Percentiles rank a stretch among this genome's conserved stretches.
Evolutionary conservation across 352 stramenopile species (phyloP).

Genomic region (Pythium aquatile): DNA sequence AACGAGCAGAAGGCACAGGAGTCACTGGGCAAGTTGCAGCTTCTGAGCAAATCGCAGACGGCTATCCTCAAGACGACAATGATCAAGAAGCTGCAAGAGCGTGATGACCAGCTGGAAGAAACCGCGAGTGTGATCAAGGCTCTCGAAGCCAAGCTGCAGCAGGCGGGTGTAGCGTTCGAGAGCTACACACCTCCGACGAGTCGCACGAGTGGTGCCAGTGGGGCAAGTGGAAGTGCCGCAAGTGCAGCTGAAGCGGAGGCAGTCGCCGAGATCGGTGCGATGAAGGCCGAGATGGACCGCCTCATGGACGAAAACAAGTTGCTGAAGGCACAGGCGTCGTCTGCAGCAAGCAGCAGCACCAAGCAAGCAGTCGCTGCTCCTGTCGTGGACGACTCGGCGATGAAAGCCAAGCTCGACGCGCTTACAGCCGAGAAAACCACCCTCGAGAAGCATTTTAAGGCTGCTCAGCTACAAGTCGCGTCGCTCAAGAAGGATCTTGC

Average conservation of each 20-base stretch:
- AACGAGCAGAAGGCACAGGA: conserved; percentile 75
- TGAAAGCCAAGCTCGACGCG: conserved; percentile 21
- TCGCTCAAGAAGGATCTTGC: conserved; percentile 33
- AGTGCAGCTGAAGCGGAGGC: conserved; percentile 39
- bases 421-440: conserved; percentile 56
- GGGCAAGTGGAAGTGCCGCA: conserved; percentile 1
- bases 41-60: conserved; percentile 84
- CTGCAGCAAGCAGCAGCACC: neutral
- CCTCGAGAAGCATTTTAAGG: conserved; percentile 60
- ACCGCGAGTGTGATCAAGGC: conserved; percentile 60
- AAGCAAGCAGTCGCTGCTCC: neutral
- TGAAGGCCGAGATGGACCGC: conserved; percentile 74
- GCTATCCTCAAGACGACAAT: conserved; percentile 83
- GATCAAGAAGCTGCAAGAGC: conserved; percentile 77
- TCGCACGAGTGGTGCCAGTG: conserved; percentile 1
- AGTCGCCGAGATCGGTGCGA: conserved; percentile 57
- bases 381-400: neutral
- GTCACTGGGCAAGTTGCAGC: conserved; percentile 76
- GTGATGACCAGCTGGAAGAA: conserved; percentile 62
- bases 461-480: conserved; percentile 54
- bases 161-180: conserved; percentile 41
- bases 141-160: conserved; percentile 58
- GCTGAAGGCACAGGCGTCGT: conserved; percentile 32
- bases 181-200: conserved; percentile 27
- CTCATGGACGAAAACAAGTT: conserved; percentile 69